phyloP scores from a whole-genome alignment of 1,139 yeast species.

The Waltiozyma sp. region DNA sequence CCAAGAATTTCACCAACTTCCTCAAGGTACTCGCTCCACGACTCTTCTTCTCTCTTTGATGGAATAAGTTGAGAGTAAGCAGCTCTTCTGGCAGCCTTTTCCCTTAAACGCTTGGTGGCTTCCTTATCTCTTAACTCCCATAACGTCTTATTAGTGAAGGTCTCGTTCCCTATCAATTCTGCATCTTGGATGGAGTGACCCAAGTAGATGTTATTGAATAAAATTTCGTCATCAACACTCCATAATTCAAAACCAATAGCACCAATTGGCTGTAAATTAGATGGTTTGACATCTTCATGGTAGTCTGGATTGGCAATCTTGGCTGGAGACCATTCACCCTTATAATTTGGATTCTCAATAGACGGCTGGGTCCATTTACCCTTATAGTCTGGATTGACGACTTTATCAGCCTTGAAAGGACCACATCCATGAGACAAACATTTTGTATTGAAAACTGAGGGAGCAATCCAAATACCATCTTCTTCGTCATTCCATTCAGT shows the following conservation, averaged over 20 bases:
- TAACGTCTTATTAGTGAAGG: slow-evolving; percentile 52
- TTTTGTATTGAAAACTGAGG: slow-evolving; percentile 58
- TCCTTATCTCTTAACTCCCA: slow-evolving; percentile 31
- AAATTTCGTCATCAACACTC: slow-evolving; percentile 67
- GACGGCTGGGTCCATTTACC: slow-evolving; percentile 72
- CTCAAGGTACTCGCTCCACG: neutral
- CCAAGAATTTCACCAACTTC: neutral
- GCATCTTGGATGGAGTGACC: slow-evolving; percentile 82
- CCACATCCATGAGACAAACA: slow-evolving; percentile 75
- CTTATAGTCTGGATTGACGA: slow-evolving; percentile 57
- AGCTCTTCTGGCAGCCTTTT: neutral
- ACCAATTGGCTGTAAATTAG: slow-evolving; percentile 58
- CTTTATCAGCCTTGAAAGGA: slow-evolving; percentile 49
- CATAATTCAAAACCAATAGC: slow-evolving; percentile 85
- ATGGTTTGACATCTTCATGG: slow-evolving; percentile 47
- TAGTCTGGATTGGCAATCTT: slow-evolving; percentile 58
- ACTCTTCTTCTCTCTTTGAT: neutral
- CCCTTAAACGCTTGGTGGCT: neutral
- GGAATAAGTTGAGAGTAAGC: neutral
- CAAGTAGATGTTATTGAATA: slow-evolving; percentile 75
- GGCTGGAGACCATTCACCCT: slow-evolving; percentile 73
- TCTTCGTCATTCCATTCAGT: slow-evolving; percentile 80
- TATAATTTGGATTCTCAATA: slow-evolving; percentile 62
- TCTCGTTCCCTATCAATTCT: slow-evolving; percentile 66
- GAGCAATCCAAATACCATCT: slow-evolving; percentile 77